phyloP scores from a whole-genome alignment of 352 stramenopile species.

The Globisporangium cystogenes region DNA sequence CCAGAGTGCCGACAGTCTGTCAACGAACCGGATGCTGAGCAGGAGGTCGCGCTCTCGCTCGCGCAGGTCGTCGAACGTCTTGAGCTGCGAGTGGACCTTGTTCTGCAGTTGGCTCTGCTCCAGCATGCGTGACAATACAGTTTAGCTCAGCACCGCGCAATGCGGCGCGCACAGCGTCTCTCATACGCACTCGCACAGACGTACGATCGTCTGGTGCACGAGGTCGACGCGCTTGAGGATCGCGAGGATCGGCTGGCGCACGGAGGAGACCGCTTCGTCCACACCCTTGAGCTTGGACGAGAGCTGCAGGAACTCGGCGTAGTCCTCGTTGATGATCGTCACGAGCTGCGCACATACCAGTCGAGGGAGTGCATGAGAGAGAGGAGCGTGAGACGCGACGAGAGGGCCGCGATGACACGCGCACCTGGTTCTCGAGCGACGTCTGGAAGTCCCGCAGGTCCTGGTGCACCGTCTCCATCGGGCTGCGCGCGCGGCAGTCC shows the following conservation, averaged over 20 bases:
- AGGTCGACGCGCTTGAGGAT: slow-evolving; percentile 80
- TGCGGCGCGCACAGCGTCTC: no score
- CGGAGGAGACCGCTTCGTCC: slow-evolving; percentile 77
- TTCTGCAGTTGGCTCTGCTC: slow-evolving; percentile 35
- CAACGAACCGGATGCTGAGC: slow-evolving; percentile 45
- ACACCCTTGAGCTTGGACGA: slow-evolving; percentile 85
- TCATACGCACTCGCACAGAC: not conserved
- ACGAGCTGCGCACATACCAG: slow-evolving; percentile 36
- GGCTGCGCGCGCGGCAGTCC: slow-evolving; percentile 60
- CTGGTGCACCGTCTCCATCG: slow-evolving; percentile 83
- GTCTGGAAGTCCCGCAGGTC: slow-evolving; percentile 84
- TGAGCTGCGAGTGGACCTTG: slow-evolving; percentile 48
- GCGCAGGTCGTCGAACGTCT: slow-evolving; percentile 34
- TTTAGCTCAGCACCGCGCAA: not conserved
- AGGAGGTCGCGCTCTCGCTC: slow-evolving; percentile 44
- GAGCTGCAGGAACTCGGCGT: slow-evolving; percentile 86
- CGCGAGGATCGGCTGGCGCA: slow-evolving; percentile 58
- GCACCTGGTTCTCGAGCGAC: slow-evolving; percentile 79
- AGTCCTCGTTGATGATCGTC: slow-evolving; percentile 88
- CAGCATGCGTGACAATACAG: not conserved
- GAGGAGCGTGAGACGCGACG: no score
- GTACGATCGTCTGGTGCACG: slow-evolving; percentile 56
- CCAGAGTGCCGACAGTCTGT: not conserved
- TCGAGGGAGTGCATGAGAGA: not conserved
- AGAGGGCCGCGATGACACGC: no score